Evolutionary conservation across 768 basidiomycete species (phyloP).

Genomic region (Boletus rubroflammeus): DNA sequence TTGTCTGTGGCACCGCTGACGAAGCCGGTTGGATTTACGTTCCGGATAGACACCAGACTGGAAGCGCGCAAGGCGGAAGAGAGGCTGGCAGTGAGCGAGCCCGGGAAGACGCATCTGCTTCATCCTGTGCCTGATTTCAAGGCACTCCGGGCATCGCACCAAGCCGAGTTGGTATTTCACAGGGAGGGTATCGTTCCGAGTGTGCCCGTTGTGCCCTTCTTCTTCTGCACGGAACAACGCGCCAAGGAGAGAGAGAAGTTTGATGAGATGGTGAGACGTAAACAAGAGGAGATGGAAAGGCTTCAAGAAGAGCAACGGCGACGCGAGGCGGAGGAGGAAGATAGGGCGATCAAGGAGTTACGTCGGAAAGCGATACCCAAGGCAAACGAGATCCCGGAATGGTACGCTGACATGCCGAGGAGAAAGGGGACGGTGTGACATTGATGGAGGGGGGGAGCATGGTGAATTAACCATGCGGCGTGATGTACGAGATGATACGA

Average conservation of each 20-base stretch:
- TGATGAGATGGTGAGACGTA: slow-evolving; percentile 53
- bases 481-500: slow-evolving; percentile 16
- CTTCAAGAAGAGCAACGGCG: slow-evolving; percentile 45
- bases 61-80: slow-evolving; percentile 44
- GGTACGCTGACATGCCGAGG: slow-evolving; percentile 72
- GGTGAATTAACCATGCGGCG: slow-evolving; percentile 6
- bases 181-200: slow-evolving; percentile 46
- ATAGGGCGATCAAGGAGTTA: slow-evolving; percentile 56
- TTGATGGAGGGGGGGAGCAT: slow-evolving; percentile 4
- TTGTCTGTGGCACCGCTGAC: slow-evolving; percentile 35
- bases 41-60: slow-evolving; percentile 47
- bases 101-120: slow-evolving; percentile 16
- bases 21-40: slow-evolving; percentile 50
- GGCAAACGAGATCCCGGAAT: slow-evolving; percentile 71
- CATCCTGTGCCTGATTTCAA: slow-evolving; percentile 51
- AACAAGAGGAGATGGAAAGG: slow-evolving; percentile 50
- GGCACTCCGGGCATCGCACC: slow-evolving; percentile 48
- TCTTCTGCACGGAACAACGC: slow-evolving; percentile 52
- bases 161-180: slow-evolving; percentile 34
- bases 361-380: slow-evolving; percentile 60
- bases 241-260: slow-evolving; percentile 62
- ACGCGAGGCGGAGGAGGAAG: slow-evolving; percentile 53
- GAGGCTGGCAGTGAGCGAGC: slow-evolving; percentile 24
- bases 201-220: slow-evolving; percentile 31
- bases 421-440: slow-evolving; percentile 33